Base-by-base conservation (phyloP, 495 filamentous ascomycete species). In the Neurospora sp. region DNA sequence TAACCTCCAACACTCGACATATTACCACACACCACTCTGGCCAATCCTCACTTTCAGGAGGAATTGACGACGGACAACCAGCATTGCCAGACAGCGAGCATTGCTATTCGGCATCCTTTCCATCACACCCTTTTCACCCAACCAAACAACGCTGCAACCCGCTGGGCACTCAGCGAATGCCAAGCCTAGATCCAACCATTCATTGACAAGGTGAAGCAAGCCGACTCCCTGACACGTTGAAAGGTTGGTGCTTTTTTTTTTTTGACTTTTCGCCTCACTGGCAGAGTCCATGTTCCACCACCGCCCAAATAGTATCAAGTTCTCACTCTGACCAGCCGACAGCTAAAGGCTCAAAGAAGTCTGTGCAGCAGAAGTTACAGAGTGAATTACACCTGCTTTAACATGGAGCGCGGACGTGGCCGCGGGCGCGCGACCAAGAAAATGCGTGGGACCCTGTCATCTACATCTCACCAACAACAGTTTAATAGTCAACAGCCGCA, bases 401-500 rank as follows among this genome's bases (percentile, higher is more conserved):
- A 69, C 14, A 81, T 80, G 78, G 79, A 81, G 61, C 78, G 79
- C 59, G 79, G 78, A 39, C 78, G 78, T 61, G 74, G 73, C 47
- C 77, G 79, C 68, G 78, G 77, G 69, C 79, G 79, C 75, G 77
- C 73, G 70, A 73, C 78, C 71, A 80, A 80, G 77, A 76, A 78
- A 20, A 59, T 71, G 74, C 78, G 78, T 69, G 77, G 71, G 53
- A 73, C 74, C 31, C 68, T 77, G 10, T 72, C 75, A 42, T 74
- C 45, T 35, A 68, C 70, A 68, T 70, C 75, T 71, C 75, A 74
- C 70, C 41, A 44, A 8, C 71, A 69, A 10, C 42, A 35, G 35
- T 38, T 22, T 35, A n/a, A 47, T 47, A 31, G 31, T 14, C 53
- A 35, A 18, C 41, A 40, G 61, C 69, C 69, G 22, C 40, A 27